These are phyloP conservation scores for Pythium brachiatum DNA, from an alignment of 352 stramenopile genomes.

Conservation along the genomic window DNA sequence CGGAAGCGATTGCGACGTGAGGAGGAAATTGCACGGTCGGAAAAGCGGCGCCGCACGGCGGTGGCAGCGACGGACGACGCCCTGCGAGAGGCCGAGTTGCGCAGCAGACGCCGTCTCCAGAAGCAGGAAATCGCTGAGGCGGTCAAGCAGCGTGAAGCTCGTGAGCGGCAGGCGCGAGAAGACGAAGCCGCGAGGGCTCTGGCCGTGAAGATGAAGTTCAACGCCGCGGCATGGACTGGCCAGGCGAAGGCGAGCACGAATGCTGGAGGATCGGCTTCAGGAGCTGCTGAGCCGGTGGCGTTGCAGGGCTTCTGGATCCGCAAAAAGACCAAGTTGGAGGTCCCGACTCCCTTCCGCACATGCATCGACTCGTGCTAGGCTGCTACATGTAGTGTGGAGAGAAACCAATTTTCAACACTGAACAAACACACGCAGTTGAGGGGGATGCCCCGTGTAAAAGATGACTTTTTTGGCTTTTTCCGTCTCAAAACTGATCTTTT, in stretches of 20 bases:
- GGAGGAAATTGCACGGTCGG: constrained; percentile 71
- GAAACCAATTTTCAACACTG: background rate
- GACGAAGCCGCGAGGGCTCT: constrained; percentile 41
- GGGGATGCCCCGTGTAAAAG: constrained; percentile 2
- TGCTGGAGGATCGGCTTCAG: background rate
- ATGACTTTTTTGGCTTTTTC: constrained; percentile 15
- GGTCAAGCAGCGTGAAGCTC: constrained; percentile 58
- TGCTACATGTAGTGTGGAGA: background rate
- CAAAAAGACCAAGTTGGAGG: constrained; percentile 57
- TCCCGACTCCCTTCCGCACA: constrained; percentile 43
- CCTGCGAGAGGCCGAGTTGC: constrained; percentile 69
- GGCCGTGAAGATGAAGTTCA: constrained; percentile 60
- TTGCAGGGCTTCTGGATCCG: constrained; percentile 47
- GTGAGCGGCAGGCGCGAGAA: constrained; percentile 49
- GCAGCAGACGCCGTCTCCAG: constrained; percentile 63
- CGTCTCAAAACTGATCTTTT: constrained; percentile 25
- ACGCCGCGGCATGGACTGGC: constrained; percentile 53
- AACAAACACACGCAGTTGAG: constrained; percentile 3
- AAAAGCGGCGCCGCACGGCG: constrained; percentile 74
- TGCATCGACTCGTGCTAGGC: constrained; percentile 24
- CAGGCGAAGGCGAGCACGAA: constrained; percentile 34
- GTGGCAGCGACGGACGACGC: constrained; percentile 79
- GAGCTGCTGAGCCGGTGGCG: background rate
- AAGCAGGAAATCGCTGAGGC: constrained; percentile 69
- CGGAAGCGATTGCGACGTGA: constrained; percentile 69